Base-by-base conservation (phyloP, 352 stramenopile genomes). In the Aphanomyces astaci region DNA sequence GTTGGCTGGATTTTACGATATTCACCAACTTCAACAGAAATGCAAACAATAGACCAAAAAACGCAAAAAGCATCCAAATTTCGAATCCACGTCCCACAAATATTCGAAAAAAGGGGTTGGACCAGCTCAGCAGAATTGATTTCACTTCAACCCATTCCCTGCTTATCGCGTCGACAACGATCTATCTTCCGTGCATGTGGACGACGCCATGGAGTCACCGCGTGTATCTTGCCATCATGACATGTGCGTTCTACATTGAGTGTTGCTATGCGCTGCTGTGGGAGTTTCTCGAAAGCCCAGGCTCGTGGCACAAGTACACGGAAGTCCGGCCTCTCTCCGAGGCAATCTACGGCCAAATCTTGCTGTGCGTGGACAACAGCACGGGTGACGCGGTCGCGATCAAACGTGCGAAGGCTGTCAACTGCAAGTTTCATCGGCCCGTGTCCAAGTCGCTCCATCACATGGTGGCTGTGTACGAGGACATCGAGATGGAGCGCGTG, bases 291-390 rank as follows among this genome's bases (percentile, higher is more conserved):
- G 51, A 59, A 19, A 40, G 51, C 51, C 51, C 51, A 15, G 36
- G 36, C 1, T 33, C 51, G 4, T 59, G 51, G 51, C 51, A 30
- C 51, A 59, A 66, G 11, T 66, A 66, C 33, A 66, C 46, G 59
- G 59, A 51, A 19, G n/a, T 51, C 19, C 11, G 46, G 4, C 13
- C 28, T n/a, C 62, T 68, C 22, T 49, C 62, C 4, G 17, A 57
- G 10, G 82, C 85, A 46, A 81, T 94, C 40, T 94, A 91, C 69
- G 85, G 85, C 17, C 81, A 94, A 64, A 84, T 94, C 73, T 70
- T 94, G 52, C 76, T 94, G 59, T 91, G 83, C 68, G 66, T 77
- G 62, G 80, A 94, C 75, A 75, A 77, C 46, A 78, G 78, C 10
- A 79, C 82, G n/a, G 80, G 79, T 67, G 79, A 89, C 55, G 70